phyloP scores from a whole-genome alignment of 179 eudicot genomes.

The Gypsophila paniculata region DNA sequence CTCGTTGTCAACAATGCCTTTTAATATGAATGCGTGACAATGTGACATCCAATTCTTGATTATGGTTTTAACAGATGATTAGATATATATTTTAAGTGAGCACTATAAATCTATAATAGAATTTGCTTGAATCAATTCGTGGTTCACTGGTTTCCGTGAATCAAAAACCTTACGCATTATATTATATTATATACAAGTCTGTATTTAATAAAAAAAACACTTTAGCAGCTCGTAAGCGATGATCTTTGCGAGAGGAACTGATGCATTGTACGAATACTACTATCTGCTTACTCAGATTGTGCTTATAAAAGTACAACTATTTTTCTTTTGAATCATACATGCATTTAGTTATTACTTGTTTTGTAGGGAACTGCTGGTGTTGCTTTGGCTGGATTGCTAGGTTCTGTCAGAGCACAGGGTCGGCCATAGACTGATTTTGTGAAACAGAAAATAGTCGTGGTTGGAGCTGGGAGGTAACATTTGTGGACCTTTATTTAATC shows the following conservation, averaged over 20 bases:
- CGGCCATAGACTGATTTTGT: conserved; percentile 81
- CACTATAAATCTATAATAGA: too few species aligned
- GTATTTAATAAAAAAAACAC: background rate
- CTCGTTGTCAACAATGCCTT: background rate
- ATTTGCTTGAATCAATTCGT: too few species aligned
- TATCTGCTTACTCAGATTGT: background rate
- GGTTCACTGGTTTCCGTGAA: too few species aligned
- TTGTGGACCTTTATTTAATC: background rate
- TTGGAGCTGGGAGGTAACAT: conserved; percentile 94
- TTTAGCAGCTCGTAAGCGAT: background rate
- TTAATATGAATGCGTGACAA: too few species aligned
- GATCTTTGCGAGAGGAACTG: conserved; percentile 4
- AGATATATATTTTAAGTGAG: too few species aligned
- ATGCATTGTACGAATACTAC: background rate
- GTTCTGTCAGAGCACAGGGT: conserved; percentile 96
- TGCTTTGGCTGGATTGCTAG: conserved; percentile 94
- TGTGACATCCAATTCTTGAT: too few species aligned
- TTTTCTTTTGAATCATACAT: background rate
- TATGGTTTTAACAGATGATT: too few species aligned
- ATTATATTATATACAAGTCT: background rate
- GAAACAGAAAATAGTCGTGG: conserved; percentile 93
- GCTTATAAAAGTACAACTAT: background rate
- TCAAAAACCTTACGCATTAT: too few species aligned
- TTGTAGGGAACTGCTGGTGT: conserved; percentile 97
- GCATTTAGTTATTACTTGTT: background rate